A percentile compares a stretch with the other conserved stretches of the same genome.
phyloP scores from a whole-genome alignment of 1,284 basidiomycete genomes.

The Ceratobasidium sp. region DNA sequence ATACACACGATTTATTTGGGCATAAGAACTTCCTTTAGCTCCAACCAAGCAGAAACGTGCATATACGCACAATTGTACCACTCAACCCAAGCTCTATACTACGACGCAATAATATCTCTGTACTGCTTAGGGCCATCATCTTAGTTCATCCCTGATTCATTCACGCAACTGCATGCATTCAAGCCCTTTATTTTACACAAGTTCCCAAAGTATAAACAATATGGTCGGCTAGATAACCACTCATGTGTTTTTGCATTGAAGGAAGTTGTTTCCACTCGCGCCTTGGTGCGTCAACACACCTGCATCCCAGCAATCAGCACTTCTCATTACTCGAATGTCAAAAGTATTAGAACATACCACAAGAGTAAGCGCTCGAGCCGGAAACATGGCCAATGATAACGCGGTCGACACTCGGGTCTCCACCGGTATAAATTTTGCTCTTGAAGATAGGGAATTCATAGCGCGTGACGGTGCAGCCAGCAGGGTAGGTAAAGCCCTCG shows the following conservation, averaged over 20 bases:
- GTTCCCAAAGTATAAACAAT: too few relatives aligned
- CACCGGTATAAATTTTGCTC: constrained; percentile 21
- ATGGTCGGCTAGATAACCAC: too few relatives aligned
- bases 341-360: constrained; percentile 10
- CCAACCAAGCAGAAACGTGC: too few relatives aligned
- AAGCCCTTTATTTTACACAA: too few relatives aligned
- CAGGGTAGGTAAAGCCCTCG: constrained; percentile 33
- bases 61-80: too few relatives aligned
- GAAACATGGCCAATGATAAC: constrained; percentile 39
- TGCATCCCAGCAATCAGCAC: background rate
- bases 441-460: constrained; percentile 33
- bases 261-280: constrained; percentile 36
- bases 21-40: too few relatives aligned
- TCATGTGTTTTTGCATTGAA: constrained; percentile 23
- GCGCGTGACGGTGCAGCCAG: constrained; percentile 35
- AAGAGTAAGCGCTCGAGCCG: constrained; percentile 27
- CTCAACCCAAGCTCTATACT: too few relatives aligned
- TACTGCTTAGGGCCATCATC: too few relatives aligned
- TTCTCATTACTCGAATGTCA: background rate
- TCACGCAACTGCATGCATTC: too few relatives aligned
- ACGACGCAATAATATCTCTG: too few relatives aligned
- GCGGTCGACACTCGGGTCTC: constrained; percentile 33
- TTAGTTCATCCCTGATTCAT: too few relatives aligned
- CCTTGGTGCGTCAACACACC: constrained; percentile 33
- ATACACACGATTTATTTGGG: too few relatives aligned